These are phyloP conservation scores for Luzula sylvatica DNA, from an alignment of 176 grass and related monocot genomes.

Conservation along the genomic window DNA sequence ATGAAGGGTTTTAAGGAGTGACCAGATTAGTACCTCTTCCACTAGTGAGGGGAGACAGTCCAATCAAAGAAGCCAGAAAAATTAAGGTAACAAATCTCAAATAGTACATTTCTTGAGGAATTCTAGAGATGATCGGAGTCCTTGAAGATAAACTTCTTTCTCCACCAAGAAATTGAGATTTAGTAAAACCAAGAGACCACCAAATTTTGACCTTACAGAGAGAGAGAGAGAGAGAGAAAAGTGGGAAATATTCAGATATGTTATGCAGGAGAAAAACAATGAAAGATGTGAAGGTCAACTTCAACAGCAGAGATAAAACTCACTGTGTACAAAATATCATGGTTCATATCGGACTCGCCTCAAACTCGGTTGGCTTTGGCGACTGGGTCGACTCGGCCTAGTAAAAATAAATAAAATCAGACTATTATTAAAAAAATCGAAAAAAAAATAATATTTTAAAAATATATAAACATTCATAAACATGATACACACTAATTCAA, in stretches of 20 bases:
- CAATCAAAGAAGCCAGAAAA: conserved; percentile 6
- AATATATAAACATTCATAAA: too few relatives aligned
- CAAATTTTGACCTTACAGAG: conserved; percentile 3
- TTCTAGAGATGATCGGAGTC: background rate
- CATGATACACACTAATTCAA: too few relatives aligned
- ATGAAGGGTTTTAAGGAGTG: background rate
- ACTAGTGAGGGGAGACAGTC: background rate
- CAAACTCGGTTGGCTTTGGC: too few relatives aligned
- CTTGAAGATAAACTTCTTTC: background rate
- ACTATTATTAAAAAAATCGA: too few relatives aligned
- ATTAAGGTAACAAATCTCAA: background rate
- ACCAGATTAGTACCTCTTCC: conserved; percentile 1
- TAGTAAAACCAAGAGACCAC: background rate
- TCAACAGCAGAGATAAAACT: too few relatives aligned
- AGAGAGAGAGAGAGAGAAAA: background rate
- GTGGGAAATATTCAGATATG: background rate
- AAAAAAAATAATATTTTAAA: too few relatives aligned
- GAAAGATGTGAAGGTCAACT: too few relatives aligned
- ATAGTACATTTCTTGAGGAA: background rate
- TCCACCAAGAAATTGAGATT: background rate
- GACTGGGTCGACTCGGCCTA: too few relatives aligned
- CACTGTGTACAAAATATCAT: too few relatives aligned
- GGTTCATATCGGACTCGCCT: too few relatives aligned
- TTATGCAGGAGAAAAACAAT: too few relatives aligned
- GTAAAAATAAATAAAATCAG: too few relatives aligned